These are phyloP conservation scores for Benincasa hispida DNA, from an alignment of 306 rosid species.

Conservation along the genomic window DNA sequence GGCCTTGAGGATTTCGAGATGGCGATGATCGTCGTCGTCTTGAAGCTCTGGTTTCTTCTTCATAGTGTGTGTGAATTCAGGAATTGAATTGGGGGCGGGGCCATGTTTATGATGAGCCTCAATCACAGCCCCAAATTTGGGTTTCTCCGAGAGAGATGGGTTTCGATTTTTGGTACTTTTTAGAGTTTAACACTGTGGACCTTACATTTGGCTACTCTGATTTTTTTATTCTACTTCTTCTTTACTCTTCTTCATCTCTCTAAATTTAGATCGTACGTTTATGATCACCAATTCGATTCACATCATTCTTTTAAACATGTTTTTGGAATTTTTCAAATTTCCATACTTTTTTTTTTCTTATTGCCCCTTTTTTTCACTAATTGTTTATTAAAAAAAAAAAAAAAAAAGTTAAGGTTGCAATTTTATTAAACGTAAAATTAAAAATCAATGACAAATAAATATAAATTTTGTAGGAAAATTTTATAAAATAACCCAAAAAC, in stretches of 20 bases:
- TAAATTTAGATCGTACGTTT: not conserved
- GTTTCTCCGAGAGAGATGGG: not conserved
- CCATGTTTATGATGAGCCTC: constrained; percentile 13
- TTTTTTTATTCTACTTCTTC: no score
- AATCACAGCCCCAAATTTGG: constrained; percentile 29
- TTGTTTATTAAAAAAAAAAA: no score
- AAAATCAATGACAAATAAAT: no score
- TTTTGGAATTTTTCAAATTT: no score
- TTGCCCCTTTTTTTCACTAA: no score
- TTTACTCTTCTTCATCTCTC: not conserved
- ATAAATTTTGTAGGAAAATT: no score
- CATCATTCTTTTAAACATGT: no score
- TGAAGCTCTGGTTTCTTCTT: constrained; percentile 30
- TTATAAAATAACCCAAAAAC: no score
- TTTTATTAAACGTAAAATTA: no score
- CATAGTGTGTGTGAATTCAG: constrained; percentile 17
- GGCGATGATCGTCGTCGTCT: constrained; percentile 13
- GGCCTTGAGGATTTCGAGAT: constrained; percentile 64
- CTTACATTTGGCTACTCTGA: not conserved
- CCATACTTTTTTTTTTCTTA: no score
- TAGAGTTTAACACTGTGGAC: not conserved
- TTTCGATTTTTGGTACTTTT: not conserved
- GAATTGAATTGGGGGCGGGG: constrained; percentile 12
- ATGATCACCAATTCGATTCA: no score
- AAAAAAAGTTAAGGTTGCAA: no score